These are phyloP conservation scores for Aureobasidium uvarum DNA, from an alignment of 2,329 filamentous ascomycete genomes.

Conservation along the genomic window DNA sequence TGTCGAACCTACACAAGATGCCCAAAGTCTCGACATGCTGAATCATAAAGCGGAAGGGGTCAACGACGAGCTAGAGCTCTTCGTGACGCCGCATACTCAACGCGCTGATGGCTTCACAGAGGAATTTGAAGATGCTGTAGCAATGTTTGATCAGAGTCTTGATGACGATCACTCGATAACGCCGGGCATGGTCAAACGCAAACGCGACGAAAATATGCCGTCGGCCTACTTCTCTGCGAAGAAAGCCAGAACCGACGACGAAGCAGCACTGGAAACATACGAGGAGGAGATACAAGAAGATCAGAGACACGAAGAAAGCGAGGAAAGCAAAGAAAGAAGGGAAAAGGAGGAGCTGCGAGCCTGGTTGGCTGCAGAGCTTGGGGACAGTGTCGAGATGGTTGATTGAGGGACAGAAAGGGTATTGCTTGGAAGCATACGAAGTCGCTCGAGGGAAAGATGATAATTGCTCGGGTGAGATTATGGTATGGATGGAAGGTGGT, in stretches of 20 bases:
- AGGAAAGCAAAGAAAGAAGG: slow-evolving; percentile 11
- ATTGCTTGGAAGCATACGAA: neutral
- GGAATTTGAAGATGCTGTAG: neutral
- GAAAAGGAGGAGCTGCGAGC: slow-evolving; percentile 37
- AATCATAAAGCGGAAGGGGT: neutral
- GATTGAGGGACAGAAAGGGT: neutral
- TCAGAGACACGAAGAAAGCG: slow-evolving; percentile 17
- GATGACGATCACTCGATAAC: neutral
- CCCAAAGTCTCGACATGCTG: neutral
- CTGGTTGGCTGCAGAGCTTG: slow-evolving; percentile 44
- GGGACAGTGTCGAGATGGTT: slow-evolving; percentile 42
- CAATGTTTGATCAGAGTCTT: neutral
- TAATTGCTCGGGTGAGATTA: neutral
- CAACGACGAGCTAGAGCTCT: neutral
- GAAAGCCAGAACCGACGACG: neutral
- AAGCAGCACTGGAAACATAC: neutral
- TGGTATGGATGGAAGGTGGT: slow-evolving; percentile 10
- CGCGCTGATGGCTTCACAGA: neutral
- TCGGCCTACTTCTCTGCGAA: slow-evolving; percentile 11
- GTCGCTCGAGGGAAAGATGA: too few species aligned
- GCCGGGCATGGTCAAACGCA: slow-evolving; percentile 5
- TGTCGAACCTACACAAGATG: neutral
- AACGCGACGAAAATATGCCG: neutral
- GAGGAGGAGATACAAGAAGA: neutral
- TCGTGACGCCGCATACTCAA: neutral